Percentiles rank a stretch among this genome's conserved stretches.
These are phyloP conservation scores for Pisolithus thermaeus DNA, from an alignment of 1,284 basidiomycete genomes.

Conservation along the genomic window DNA sequence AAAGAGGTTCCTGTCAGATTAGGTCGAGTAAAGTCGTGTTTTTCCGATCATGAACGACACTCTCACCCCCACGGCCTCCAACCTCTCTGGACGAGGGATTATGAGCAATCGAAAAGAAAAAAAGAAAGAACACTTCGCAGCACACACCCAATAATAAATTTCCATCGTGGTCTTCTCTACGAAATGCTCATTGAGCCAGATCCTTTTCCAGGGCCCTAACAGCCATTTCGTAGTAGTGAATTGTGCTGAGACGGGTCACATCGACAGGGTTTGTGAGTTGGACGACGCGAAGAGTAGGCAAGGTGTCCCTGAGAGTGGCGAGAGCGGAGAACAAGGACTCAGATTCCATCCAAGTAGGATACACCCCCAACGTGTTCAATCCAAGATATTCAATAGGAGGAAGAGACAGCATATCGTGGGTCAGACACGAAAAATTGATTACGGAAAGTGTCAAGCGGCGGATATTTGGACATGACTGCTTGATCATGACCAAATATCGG, in stretches of 20 bases:
- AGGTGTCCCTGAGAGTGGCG: conserved; percentile 5
- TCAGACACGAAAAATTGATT: conserved; percentile 2
- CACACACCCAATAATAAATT: conserved; percentile 4
- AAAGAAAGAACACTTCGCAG: too few species aligned
- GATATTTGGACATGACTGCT: conserved; percentile 14
- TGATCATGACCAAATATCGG: not conserved
- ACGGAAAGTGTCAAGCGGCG: conserved; percentile 16
- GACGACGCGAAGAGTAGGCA: conserved; percentile 19
- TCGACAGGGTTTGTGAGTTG: conserved; percentile 17
- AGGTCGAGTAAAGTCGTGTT: too few species aligned
- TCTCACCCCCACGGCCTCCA: too few species aligned
- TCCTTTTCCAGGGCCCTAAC: conserved; percentile 7
- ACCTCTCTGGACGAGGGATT: too few species aligned
- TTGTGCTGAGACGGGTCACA: conserved; percentile 13
- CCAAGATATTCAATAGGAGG: conserved; percentile 17
- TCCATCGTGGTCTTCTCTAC: conserved; percentile 22
- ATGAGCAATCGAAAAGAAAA: too few species aligned
- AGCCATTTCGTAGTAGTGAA: conserved; percentile 10
- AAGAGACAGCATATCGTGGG: not conserved
- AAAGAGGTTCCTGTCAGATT: too few species aligned
- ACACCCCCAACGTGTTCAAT: conserved; percentile 4
- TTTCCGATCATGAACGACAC: too few species aligned
- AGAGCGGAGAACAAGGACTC: conserved; percentile 11
- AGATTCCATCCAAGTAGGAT: conserved; percentile 7
- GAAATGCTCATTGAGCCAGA: conserved; percentile 7